Percentiles rank a stretch among this genome's conserved stretches.
Conservation (phyloP, 2,329 filamentous ascomycete species). For the Basipetospora chlamydospora region DNA sequence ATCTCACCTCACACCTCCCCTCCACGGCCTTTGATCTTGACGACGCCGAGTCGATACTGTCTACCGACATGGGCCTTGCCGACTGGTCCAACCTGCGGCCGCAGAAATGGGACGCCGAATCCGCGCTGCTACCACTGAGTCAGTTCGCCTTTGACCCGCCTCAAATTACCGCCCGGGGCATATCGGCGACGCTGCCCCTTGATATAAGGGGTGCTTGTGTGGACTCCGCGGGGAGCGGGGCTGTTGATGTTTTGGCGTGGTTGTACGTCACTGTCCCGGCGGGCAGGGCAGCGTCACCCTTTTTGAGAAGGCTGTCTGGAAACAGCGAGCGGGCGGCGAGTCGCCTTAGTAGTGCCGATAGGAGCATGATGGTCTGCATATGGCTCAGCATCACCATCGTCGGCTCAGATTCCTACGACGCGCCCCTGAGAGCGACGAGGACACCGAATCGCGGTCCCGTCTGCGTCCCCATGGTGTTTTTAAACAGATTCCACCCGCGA, state of each 20-base stretch:
- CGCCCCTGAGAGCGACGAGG: background rate
- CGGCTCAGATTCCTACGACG: constrained; percentile 4
- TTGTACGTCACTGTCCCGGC: constrained; percentile 8
- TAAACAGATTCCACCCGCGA: constrained; percentile 7
- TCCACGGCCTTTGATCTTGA: constrained; percentile 9
- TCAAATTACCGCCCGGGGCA: constrained; percentile 7
- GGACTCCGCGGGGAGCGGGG: too few relatives aligned
- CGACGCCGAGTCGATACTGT: constrained; percentile 9
- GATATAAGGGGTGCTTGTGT: background rate
- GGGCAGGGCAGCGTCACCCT: background rate
- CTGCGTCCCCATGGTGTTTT: constrained; percentile 8
- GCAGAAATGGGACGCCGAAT: constrained; percentile 3
- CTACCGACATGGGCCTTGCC: constrained; percentile 7
- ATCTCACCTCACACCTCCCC: constrained; percentile 8
- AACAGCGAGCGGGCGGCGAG: too few relatives aligned
- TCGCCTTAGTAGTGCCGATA: background rate
- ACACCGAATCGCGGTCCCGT: constrained; percentile 3
- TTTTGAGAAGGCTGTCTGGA: too few relatives aligned
- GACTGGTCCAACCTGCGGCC: constrained; percentile 8
- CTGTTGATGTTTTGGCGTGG: constrained; percentile 9
- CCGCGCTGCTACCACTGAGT: background rate
- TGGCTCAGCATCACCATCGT: constrained; percentile 9
- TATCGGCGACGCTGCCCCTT: constrained; percentile 8
- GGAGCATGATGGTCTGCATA: constrained; percentile 9
- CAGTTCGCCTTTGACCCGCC: constrained; percentile 8